Evolutionary conservation across 2,329 filamentous ascomycete genomes (phyloP), one percentile per base, ranked within the genome.

Genomic region (Cladophialophora carrionii): DNA sequence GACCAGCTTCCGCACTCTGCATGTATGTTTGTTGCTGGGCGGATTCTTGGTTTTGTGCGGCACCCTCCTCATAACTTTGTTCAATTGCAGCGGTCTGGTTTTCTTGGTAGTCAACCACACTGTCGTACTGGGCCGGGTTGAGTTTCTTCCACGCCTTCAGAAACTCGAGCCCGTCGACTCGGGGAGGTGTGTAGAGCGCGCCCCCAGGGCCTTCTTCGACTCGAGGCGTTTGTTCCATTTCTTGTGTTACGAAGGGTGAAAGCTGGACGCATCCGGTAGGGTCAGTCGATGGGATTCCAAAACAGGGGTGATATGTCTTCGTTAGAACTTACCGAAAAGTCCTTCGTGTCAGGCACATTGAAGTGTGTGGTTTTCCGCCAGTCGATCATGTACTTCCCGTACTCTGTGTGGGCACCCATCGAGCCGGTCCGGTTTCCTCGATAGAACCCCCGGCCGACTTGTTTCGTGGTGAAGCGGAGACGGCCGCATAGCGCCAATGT

Each of bases 391-490:
- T 95, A 99, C 57, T 88, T 88, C 78, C 94, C 95, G 76, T 87
- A 86, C 76, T 90, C 90, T 61, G 90, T 93, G 80, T 96, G 91
- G 14, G 83, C 80, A 77, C 95, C 95, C 87, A 96, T 92, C 49
- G 90, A 87, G 1, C 95, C 95, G 0, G 92, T 89, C 54, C 93
- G 85, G 73, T 90, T 97, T 76, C 95, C 95, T 84, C 98, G 98
- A 87, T 99, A 99, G 86, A 89, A 99, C 72, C 93, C 94, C 76
- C 92, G 91, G 77, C 90, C 90, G 76, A 94, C 89, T 79, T 95
- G 89, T 81, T 99, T 99, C 71, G 94, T 96, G 12, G 91, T 97
- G 74, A 99, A 86, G 51, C 66, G 66, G 64, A 71, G 64, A 54
- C 70, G 72, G 10, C 37, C 63, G 53, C 57, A 68, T 24, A 70